Evolutionary conservation across 2,329 filamentous ascomycete genomes (phyloP), one percentile per base, ranked within the genome.

Genomic region (Chlorencoelia australis): DNA sequence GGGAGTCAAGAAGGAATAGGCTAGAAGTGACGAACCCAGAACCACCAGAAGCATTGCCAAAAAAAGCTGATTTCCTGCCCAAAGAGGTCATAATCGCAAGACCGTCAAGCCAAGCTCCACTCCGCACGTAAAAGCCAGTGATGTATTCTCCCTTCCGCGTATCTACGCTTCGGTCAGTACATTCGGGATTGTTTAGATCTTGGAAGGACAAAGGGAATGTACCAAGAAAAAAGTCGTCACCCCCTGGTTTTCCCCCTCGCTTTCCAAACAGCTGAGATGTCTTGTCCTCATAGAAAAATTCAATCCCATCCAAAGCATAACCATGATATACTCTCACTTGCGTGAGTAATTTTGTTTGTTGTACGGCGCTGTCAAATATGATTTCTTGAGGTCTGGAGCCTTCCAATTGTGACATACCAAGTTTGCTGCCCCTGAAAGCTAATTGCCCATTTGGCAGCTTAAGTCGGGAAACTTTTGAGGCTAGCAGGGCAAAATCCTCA

Each of bases 271-370:
- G 59, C 55, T 95, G 86, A 37, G 69, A 81, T 1, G 83, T 81
- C 11, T 74, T 71, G 57, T 96, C 87, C 52, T 96, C 89, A 54
- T 94, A 96, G 41, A 83, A 69, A 59, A 98, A 96, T 57, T 96
- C 89, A 14, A 98, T 60, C 0, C 91, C 91, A 56, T 94, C 82
- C 9, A 96, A 55, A 4, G 80, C 80, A 40, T 68, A 65, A 2
- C 83, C 86, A 50, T 86, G 79, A 53, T 87, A 93, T 10, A 94
- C 68, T 41, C 76, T 72, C 39, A 95, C 71, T 4, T 74, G 74
- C 1, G 76, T 79, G 44, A 96, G 66, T 19, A 94, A 69, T 44
- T 87, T 81, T 20, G 75, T 82, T 44, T 77, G 73, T 25, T 73
- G 69, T 30, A 72, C 61, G 10, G 78, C 73, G 52, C 79, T 83